Evolutionary conservation across 441 rosid genomes (phyloP).

Genomic region (Viola pubescens): DNA sequence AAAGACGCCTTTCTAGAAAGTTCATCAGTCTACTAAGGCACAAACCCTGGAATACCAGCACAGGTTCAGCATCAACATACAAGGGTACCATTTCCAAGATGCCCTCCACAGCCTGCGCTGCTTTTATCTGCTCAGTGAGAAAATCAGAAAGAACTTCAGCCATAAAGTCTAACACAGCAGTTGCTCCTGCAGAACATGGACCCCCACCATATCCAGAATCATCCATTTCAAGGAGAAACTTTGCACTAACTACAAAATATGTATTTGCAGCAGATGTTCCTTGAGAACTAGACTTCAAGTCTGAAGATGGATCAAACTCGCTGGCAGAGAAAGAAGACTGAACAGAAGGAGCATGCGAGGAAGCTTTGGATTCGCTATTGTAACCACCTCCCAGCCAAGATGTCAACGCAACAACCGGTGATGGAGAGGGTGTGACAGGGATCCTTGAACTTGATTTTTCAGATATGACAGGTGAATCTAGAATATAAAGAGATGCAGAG

Average conservation of each 20-base stretch:
- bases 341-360: conserved; percentile 50
- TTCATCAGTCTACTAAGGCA: conserved; percentile 90
- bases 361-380: conserved; percentile 50
- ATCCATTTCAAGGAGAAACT: conserved; percentile 73
- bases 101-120: conserved; percentile 64
- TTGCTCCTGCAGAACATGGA: conserved; percentile 95
- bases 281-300: conserved; percentile 52
- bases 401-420: conserved; percentile 77
- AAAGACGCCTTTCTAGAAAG: conserved; percentile 94
- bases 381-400: conserved; percentile 78
- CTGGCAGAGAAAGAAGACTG: conserved; percentile 51
- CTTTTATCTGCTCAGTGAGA: conserved; percentile 86
- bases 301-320: conserved; percentile 66
- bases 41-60: conserved; percentile 85
- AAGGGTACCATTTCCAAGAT: conserved; percentile 77
- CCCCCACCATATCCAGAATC: conserved; percentile 95
- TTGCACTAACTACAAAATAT: conserved; percentile 50
- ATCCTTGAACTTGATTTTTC: conserved; percentile 69
- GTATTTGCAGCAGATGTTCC: conserved; percentile 42
- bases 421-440: conserved; percentile 46
- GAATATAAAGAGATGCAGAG: conserved; percentile 50
- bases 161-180: conserved; percentile 85
- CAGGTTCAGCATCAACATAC: conserved; percentile 76
- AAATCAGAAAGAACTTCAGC: conserved; percentile 93
- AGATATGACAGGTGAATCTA: conserved; percentile 78